Conservation (phyloP, 176 grass and related monocot species). For the Aegilops speltoides region DNA sequence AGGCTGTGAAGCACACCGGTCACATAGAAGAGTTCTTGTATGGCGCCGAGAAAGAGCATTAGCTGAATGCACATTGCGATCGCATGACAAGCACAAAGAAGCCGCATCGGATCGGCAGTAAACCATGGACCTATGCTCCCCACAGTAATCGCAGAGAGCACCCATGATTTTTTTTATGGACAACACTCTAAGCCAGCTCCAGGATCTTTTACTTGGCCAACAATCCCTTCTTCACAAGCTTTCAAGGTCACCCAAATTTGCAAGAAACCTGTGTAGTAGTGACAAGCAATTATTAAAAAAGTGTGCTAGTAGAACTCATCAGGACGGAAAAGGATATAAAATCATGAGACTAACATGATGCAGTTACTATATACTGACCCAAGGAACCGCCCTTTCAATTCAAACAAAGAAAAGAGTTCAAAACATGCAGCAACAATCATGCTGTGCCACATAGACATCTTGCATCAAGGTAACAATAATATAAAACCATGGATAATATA, state of each 20-base stretch:
- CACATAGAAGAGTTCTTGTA: constrained; percentile 79
- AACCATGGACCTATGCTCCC: constrained; percentile 76
- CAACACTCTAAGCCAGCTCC: constrained; percentile 11
- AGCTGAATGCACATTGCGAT: constrained; percentile 86
- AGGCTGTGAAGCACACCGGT: constrained; percentile 69
- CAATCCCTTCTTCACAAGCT: constrained; percentile 7
- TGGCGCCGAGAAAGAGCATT: constrained; percentile 88
- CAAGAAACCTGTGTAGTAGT: constrained; percentile 9
- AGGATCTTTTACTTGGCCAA: neutral
- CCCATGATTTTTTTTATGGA: constrained; percentile 51
- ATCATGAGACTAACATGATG: neutral
- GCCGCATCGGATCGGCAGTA: constrained; percentile 91
- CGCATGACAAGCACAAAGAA: constrained; percentile 81
- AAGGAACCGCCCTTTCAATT: neutral
- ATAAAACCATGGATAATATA: constrained; percentile 44
- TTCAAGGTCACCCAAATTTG: neutral
- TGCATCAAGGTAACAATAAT: constrained; percentile 32
- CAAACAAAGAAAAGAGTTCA: neutral
- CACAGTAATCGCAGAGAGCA: constrained; percentile 74
- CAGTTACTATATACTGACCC: neutral
- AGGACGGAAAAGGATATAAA: neutral
- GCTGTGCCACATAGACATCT: constrained; percentile 21
- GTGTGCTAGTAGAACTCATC: neutral
- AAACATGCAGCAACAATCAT: constrained; percentile 20
- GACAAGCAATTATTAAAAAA: constrained; percentile 6